Evolutionary conservation across 2,329 filamentous ascomycete species (phyloP).

Genomic region (Epichloe glyceriae): DNA sequence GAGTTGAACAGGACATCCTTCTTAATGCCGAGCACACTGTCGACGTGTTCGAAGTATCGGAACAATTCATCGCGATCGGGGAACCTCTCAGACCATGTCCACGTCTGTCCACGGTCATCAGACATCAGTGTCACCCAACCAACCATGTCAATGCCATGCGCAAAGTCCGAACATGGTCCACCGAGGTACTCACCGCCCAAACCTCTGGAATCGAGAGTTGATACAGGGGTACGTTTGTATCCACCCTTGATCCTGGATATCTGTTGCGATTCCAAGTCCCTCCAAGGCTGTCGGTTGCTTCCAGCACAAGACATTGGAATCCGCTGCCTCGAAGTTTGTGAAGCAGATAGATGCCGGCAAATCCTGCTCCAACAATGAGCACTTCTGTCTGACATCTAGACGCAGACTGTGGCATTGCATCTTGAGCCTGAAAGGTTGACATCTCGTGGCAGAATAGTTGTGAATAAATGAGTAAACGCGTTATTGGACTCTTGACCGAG

Average conservation of each 20-base stretch:
- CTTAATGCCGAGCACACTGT: slow-evolving; percentile 38
- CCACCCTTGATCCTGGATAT: slow-evolving; percentile 41
- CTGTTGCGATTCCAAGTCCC: slow-evolving; percentile 45
- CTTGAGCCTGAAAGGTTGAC: background rate
- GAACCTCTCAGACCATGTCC: slow-evolving; percentile 43
- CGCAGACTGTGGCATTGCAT: background rate
- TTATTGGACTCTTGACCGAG: too few relatives aligned
- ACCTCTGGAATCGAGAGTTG: slow-evolving; percentile 39
- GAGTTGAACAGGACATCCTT: slow-evolving; percentile 46
- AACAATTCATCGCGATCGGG: slow-evolving; percentile 39
- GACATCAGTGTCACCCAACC: background rate
- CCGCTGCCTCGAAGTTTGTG: slow-evolving; percentile 38
- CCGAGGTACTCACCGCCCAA: slow-evolving; percentile 12
- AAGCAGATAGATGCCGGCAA: slow-evolving; percentile 36
- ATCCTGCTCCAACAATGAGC: slow-evolving; percentile 32
- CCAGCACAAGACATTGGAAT: slow-evolving; percentile 34
- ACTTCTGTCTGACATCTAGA: slow-evolving; percentile 15
- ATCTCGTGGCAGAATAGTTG: background rate
- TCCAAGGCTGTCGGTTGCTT: slow-evolving; percentile 36
- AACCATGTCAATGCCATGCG: slow-evolving; percentile 3
- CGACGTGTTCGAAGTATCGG: slow-evolving; percentile 46
- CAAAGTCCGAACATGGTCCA: background rate
- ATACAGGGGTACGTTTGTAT: slow-evolving; percentile 40
- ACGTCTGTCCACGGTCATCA: slow-evolving; percentile 23
- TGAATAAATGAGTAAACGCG: too few relatives aligned